Evolutionary conservation across 208 protist genomes (phyloP), one percentile per base, ranked within the genome.

Genomic region (Lotmaria passim): DNA sequence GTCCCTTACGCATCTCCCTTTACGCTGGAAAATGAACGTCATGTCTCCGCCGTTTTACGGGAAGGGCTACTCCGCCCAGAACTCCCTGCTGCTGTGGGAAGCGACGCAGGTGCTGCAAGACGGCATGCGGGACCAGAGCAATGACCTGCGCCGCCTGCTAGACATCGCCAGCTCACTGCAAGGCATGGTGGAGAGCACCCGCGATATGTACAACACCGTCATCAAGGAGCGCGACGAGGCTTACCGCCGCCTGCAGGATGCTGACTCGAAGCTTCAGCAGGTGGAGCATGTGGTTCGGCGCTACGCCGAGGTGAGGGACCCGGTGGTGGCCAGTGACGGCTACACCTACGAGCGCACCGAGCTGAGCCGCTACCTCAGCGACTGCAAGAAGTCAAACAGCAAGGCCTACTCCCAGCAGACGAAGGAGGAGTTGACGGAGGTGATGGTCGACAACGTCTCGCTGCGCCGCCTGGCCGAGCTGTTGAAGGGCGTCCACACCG

Each of bases 371-470:
- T 96, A 96, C 80, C 66, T 93, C 7, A 66, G 79, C 43, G 87
- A 94, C 38, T 96, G 91, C 72, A 78, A 75, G 43, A 63, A 56
- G 57, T 83, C 79, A 8, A 89, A 91, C 68, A 91, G 84, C 58
- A 90, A 90, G 73, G 87, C 91, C 0, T 91, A 92, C 75, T 96
- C 91, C 17, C 79, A 92, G 55, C 82, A 91, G 62, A 93, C 87
- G 3, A 91, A 93, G 75, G 90, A 96, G 76, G 87, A 93, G 84
- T 84, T 96, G 58, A 79, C 78, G 52, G 86, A 93, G 24, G 79
- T 90, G 41, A 74, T 93, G 41, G 77, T 96, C 7, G 79, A 86
- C 36, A 96, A 96, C 76, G 68, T 83, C 23, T 93, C 87, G 26
- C 75, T 96, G 59, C 74, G 69, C n/a, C 81, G 83, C 23, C 75